phyloP scores from a whole-genome alignment of 768 basidiomycete species.

The Amanita rubescens region DNA sequence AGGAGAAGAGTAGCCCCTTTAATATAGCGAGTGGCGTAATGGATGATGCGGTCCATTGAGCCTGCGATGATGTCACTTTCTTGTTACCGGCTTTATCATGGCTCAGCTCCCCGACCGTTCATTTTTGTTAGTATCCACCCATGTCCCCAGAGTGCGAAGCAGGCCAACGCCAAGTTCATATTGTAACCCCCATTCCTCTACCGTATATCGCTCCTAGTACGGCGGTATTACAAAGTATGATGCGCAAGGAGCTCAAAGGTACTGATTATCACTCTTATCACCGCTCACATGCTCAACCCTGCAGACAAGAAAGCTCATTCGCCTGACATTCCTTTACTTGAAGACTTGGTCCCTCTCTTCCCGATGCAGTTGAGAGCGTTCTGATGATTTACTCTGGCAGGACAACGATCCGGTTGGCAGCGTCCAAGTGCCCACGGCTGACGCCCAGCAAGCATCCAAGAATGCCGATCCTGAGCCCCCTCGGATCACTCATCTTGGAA shows the following conservation, averaged over 20 bases:
- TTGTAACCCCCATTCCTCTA: constrained; percentile 24
- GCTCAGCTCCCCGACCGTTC: too few relatives aligned
- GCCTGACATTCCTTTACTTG: neutral
- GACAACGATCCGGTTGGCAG: neutral
- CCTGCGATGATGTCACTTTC: neutral
- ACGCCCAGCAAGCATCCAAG: neutral
- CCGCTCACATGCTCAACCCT: neutral
- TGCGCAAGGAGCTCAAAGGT: constrained; percentile 19
- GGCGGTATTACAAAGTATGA: constrained; percentile 22
- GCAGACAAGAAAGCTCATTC: neutral
- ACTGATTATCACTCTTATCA: neutral
- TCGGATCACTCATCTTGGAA: neutral
- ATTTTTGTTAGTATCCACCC: neutral
- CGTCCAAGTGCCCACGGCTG: neutral
- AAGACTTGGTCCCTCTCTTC: neutral
- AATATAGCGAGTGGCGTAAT: constrained; percentile 3
- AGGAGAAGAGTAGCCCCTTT: constrained; percentile 30
- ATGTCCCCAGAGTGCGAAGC: neutral
- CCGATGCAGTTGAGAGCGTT: neutral
- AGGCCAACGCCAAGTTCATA: constrained; percentile 10
- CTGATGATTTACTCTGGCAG: neutral
- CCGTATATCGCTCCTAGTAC: constrained; percentile 22
- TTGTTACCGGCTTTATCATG: neutral
- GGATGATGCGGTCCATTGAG: neutral
- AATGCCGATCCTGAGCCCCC: neutral